Evolutionary conservation across 805 yeast genomes (phyloP), one percentile per base, ranked within the genome.

Genomic region (Monosporozyma unispora): DNA sequence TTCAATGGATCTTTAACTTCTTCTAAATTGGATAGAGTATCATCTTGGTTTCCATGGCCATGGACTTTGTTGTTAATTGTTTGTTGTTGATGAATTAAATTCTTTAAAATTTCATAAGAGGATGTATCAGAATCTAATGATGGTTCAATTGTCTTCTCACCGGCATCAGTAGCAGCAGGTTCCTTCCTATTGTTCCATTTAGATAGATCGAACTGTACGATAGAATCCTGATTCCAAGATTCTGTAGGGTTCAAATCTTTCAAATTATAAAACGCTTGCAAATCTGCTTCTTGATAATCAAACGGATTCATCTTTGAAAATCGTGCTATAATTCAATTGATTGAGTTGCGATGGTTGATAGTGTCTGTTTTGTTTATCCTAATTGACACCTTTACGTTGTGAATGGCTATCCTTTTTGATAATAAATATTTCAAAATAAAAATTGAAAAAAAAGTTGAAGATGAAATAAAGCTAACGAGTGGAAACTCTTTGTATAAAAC

Each of bases 1-100:
- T 81, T 82, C 51, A 82, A 63, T 1, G 87, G 86, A 56, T 82
- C 88, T 45, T 70, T 73, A 48, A 57, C 47, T 8, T 19, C 18
- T 12, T 47, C 21, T 3, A 46, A 22, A 25, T 42, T 41, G n/a
- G 31, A 38, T 18, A 25, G 18, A 22, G 23, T 41, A 29, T 47
- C 44, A 9, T 45, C 29, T 44, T 59, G 45, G 33, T 56, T 53
- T 6, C 4, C 40, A 44, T 7, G 10, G n/a, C 18, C 37, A n/a
- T 19, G 28, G 11, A 10, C 11, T 8, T 21, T 39, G 8, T 39
- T 16, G 10, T 31, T 41, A 2, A 22, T 31, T 1, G 18, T 33
- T 21, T 63, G 64, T 39, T 60, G 65, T 38, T 60, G 65, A 12
- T 49, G 46, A 25, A 60, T 53, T 3, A 68, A 47, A 48, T 62